A percentile compares a stretch with the other conserved stretches of the same genome.
Evolutionary conservation across 2,329 filamentous ascomycete genomes (phyloP).

Genomic region (Paramyrothecium roridum): DNA sequence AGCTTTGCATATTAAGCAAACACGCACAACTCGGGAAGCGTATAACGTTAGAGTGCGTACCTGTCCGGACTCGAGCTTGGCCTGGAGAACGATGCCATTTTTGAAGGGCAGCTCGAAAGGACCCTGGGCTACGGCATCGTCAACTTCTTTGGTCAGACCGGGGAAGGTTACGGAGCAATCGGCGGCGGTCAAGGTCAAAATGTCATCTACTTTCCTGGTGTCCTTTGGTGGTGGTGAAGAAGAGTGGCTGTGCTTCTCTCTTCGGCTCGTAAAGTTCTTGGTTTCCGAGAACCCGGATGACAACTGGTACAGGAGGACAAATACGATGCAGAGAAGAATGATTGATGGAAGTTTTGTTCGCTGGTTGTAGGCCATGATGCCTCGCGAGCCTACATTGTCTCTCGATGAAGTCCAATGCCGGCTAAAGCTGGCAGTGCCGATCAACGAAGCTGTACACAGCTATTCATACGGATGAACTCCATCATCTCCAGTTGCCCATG

Average conservation of each 20-base stretch:
- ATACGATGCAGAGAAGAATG: background rate
- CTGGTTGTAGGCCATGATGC: background rate
- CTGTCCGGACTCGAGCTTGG: conserved; percentile 33
- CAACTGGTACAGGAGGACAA: background rate
- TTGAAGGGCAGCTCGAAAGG: conserved; percentile 35
- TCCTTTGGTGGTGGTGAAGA: background rate
- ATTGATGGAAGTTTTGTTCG: background rate
- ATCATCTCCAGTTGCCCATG: no score
- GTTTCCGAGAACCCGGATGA: background rate
- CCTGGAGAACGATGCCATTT: conserved; percentile 33
- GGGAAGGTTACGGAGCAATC: conserved; percentile 44
- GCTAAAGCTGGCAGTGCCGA: background rate
- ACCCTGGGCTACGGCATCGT: conserved; percentile 38
- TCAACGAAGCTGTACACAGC: no score
- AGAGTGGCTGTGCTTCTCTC: background rate
- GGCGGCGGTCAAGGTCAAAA: conserved; percentile 35
- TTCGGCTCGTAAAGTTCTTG: no score
- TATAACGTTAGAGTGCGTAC: background rate
- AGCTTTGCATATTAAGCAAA: conserved; percentile 23
- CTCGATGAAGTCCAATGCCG: background rate
- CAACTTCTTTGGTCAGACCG: conserved; percentile 42
- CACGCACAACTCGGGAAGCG: background rate
- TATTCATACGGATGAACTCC: no score
- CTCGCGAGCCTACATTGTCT: background rate
- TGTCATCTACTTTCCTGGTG: conserved; percentile 11